These are phyloP conservation scores for Colletotrichum lentis DNA, from an alignment of 2,329 filamentous ascomycete species.

Conservation along the genomic window DNA sequence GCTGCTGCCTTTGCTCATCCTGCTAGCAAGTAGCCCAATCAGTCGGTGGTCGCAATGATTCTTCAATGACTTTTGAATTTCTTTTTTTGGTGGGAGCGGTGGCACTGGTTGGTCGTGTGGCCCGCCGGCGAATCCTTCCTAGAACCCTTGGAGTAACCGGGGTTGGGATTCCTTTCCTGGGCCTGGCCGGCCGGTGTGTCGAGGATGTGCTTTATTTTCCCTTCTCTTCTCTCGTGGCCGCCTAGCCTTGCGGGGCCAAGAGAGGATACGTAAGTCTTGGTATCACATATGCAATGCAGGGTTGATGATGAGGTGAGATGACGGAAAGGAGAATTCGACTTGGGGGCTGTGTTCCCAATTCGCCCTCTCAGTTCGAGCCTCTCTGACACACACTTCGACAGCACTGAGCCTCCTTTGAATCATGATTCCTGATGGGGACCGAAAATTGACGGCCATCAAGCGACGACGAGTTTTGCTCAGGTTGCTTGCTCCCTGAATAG, in stretches of 20 bases:
- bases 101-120: background rate
- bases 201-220: background rate
- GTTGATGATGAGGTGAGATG: constrained; percentile 37
- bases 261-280: constrained; percentile 22
- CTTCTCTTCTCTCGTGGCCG: background rate
- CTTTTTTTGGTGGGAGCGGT: too few species aligned
- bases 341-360: constrained; percentile 9
- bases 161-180: background rate
- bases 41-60: background rate
- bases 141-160: background rate
- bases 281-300: constrained; percentile 26
- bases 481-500: background rate
- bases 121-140: background rate
- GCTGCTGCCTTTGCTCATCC: constrained; percentile 11
- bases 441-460: background rate
- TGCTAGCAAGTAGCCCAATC: too few species aligned
- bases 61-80: background rate
- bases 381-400: background rate
- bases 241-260: constrained; percentile 14
- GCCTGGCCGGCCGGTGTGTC: background rate
- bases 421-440: background rate
- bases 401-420: background rate
- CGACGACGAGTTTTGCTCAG: background rate
- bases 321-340: constrained; percentile 18
- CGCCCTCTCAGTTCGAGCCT: background rate